Evolutionary conservation across 179 eudicot species (phyloP).

Genomic region (Heliamphora pulchella): DNA sequence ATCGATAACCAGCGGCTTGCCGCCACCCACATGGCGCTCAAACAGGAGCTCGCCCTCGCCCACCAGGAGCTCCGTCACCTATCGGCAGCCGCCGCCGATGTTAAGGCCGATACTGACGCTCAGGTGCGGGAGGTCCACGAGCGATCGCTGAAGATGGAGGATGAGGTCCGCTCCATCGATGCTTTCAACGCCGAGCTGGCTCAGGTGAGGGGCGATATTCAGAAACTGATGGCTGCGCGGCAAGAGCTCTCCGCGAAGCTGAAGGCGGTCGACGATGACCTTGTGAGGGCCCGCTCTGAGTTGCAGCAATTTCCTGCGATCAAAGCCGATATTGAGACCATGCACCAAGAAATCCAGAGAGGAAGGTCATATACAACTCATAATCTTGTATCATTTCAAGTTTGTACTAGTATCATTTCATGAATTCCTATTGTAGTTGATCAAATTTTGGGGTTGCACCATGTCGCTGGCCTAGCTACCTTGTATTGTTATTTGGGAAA

Average conservation of each 20-base stretch:
- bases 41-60: slow-evolving; percentile 54
- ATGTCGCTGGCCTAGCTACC: background rate
- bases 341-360: slow-evolving; percentile 48
- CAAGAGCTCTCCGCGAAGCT: slow-evolving; percentile 35
- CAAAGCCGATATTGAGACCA: slow-evolving; percentile 44
- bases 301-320: slow-evolving; percentile 32
- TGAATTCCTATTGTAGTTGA: background rate
- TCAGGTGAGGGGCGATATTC: slow-evolving; percentile 39
- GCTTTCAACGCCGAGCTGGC: slow-evolving; percentile 31
- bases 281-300: slow-evolving; percentile 28
- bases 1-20: slow-evolving; percentile 56
- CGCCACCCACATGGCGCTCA: slow-evolving; percentile 57
- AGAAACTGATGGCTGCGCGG: slow-evolving; percentile 33
- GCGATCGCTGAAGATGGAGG: slow-evolving; percentile 41
- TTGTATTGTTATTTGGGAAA: background rate
- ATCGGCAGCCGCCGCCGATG: slow-evolving; percentile 34
- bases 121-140: slow-evolving; percentile 55
- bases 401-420: background rate
- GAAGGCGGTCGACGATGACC: slow-evolving; percentile 34
- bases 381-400: background rate
- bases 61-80: slow-evolving; percentile 50
- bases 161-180: slow-evolving; percentile 35
- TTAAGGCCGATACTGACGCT: slow-evolving; percentile 44
- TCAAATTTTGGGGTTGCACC: background rate
- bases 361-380: slow-evolving; percentile 52